Base-by-base conservation (phyloP, 495 filamentous ascomycete genomes). In the Annulohypoxylon moriforme region DNA sequence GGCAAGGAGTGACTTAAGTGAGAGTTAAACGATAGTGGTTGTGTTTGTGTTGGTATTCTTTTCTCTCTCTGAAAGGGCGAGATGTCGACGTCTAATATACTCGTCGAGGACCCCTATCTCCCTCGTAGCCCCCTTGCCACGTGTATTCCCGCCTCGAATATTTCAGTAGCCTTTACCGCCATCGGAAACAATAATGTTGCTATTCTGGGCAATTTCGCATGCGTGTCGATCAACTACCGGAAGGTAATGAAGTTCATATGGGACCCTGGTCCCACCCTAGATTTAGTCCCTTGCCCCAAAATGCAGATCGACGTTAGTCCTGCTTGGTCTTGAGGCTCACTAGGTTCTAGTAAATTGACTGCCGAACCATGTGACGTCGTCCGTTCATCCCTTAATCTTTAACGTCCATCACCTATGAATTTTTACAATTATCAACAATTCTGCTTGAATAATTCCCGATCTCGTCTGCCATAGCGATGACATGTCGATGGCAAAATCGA, bases 171-270 rank as follows among this genome's bases (percentile, higher is more conserved):
- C 25, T 18, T 64, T 67, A 44, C 64, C 34, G 31, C 64, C 55
- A 67, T 52, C 16, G 46, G 16, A 56, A 57, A 18, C 44, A 47
- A 68, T 40, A 64, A 55, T 70, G 60, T 61, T 65, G 64, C 65
- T 73, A 62, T 73, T 73, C 65, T 65, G 60, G 65, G 53, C 55
- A 72, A 72, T 72, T 72, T 72, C 59, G 64, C 60, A 25, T 50
- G 33, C 33, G 13, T 73, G 70, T 13, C 40, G 65, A 73, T 73
- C 70, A 31, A 62, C 44, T 68, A 66, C 70, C 33, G 55, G 44
- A 68, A 68, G 24, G 38, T 55, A 50, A 50, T 27, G 20, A 53
- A 9, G 18, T 65, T 60, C 47, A 57, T 57, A 49, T 31, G 64
- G 52, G 38, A 33, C 44, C 65, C 56, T 38, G 47, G 70, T 57